Conservation (phyloP, 116 monocot genomes). For the Iris pallida region DNA sequence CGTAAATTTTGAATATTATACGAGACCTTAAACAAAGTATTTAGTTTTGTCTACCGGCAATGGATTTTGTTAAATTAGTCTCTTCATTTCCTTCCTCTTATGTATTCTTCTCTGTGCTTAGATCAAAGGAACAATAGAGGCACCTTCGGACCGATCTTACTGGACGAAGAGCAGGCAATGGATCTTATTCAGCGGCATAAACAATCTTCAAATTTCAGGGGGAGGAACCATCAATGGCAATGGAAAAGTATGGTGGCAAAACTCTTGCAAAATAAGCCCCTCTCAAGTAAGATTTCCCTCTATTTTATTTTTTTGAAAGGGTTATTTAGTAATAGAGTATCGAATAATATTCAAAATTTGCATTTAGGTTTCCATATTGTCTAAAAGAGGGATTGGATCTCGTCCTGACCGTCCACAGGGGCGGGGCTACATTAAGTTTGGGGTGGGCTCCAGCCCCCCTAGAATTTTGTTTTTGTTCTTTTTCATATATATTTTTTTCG, state of each 20-base stretch:
- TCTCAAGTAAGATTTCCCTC: conserved; percentile 20
- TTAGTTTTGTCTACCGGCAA: too few species aligned
- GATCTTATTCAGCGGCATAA: conserved; percentile 33
- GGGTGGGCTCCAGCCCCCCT: too few species aligned
- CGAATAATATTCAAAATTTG: too few species aligned
- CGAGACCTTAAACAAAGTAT: too few species aligned
- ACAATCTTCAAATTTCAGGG: conserved; percentile 34
- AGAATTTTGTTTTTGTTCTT: too few species aligned
- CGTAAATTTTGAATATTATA: neutral
- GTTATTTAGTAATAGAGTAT: too few species aligned
- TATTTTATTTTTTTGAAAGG: neutral
- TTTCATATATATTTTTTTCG: too few species aligned
- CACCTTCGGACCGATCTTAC: conserved; percentile 23
- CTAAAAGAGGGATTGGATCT: too few species aligned
- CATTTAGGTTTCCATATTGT: too few species aligned
- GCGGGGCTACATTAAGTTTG: too few species aligned
- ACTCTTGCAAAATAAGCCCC: conserved; percentile 51
- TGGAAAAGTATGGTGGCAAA: conserved; percentile 56
- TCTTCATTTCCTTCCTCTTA: neutral
- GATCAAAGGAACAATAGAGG: conserved; percentile 49
- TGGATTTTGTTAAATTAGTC: too few species aligned
- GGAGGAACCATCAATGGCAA: conserved; percentile 57
- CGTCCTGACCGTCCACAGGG: too few species aligned
- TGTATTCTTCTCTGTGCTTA: conserved; percentile 3
- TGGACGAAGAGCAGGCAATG: conserved; percentile 45